Conservation (phyloP, 108 stramenopile species). For the Discostella stelligeroides region DNA sequence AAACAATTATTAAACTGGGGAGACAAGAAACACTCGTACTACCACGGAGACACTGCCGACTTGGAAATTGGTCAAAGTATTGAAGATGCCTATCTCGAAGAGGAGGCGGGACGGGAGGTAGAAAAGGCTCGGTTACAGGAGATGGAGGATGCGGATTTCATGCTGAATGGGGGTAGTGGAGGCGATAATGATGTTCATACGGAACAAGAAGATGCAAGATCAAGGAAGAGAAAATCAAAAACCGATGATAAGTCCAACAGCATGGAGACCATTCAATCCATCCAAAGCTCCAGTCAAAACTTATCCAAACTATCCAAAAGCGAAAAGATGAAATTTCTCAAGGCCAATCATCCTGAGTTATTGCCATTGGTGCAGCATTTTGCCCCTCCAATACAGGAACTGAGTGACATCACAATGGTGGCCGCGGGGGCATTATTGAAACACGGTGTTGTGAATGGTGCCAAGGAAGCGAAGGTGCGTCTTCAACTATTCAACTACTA, state of each 20-base stretch:
- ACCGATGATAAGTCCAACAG: conserved; percentile 1
- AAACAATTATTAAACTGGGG: conserved; percentile 78
- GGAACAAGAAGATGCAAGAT: conserved; percentile 26
- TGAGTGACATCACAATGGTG: conserved; percentile 51
- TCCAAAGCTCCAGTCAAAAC: conserved; percentile 34
- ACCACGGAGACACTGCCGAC: conserved; percentile 94
- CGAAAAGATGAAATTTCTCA: conserved; percentile 62
- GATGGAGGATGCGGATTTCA: conserved; percentile 86
- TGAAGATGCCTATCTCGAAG: conserved; percentile 75
- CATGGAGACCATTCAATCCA: conserved; percentile 11
- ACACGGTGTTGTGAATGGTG: conserved; percentile 30
- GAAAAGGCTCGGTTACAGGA: conserved; percentile 67
- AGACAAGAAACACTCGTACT: conserved; percentile 83
- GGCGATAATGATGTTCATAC: conserved; percentile 23
- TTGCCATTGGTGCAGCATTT: conserved; percentile 75
- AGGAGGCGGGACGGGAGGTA: conserved; percentile 85
- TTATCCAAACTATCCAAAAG: conserved; percentile 59
- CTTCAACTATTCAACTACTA: no score
- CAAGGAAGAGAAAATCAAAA: conserved; percentile 21
- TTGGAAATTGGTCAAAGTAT: conserved; percentile 93
- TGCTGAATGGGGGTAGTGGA: conserved; percentile 52
- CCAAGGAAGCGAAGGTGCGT: conserved; percentile 68
- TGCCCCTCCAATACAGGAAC: conserved; percentile 50
- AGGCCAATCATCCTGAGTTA: conserved; percentile 75
- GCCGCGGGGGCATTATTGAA: conserved; percentile 59